Percentiles rank a stretch among this genome's conserved stretches.
Conservation (phyloP, 257 asterid species). For the Euphrasia confusa region DNA sequence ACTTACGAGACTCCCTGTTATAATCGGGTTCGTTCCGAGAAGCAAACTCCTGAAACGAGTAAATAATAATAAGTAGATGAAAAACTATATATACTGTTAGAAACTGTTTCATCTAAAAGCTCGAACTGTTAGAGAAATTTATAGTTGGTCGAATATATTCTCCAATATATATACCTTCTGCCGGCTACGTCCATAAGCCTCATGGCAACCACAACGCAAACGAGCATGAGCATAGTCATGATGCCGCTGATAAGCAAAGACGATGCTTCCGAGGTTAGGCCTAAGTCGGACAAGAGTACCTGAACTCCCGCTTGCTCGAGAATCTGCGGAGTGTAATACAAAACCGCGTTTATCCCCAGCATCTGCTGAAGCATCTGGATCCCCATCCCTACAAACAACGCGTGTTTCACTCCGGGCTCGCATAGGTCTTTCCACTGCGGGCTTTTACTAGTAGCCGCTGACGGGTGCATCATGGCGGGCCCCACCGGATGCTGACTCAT, state of each 20-base stretch:
- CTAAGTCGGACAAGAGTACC: conserved; percentile 72
- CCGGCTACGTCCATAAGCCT: conserved; percentile 86
- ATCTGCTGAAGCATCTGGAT: conserved; percentile 71
- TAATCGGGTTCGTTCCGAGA: conserved; percentile 53
- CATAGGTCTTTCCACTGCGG: neutral
- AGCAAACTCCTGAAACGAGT: conserved; percentile 44
- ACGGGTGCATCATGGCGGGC: conserved; percentile 29
- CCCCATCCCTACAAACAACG: neutral
- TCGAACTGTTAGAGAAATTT: no score
- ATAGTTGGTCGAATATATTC: no score
- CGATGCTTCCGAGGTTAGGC: conserved; percentile 66
- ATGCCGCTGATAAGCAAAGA: conserved; percentile 62
- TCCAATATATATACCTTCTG: conserved; percentile 83
- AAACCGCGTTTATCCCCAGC: conserved; percentile 87
- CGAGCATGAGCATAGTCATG: conserved; percentile 58
- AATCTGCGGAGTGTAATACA: conserved; percentile 94
- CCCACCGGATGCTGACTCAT: conserved; percentile 35
- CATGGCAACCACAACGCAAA: conserved; percentile 71
- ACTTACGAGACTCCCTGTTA: conserved; percentile 37
- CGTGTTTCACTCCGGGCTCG: conserved; percentile 9
- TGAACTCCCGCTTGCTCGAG: conserved; percentile 87
- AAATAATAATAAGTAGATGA: neutral
- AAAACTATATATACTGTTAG: no score
- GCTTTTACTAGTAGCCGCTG: neutral
- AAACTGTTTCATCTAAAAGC: no score